These are phyloP conservation scores for Kandelia obovata DNA, from an alignment of 345 rosid genomes.

Conservation along the genomic window DNA sequence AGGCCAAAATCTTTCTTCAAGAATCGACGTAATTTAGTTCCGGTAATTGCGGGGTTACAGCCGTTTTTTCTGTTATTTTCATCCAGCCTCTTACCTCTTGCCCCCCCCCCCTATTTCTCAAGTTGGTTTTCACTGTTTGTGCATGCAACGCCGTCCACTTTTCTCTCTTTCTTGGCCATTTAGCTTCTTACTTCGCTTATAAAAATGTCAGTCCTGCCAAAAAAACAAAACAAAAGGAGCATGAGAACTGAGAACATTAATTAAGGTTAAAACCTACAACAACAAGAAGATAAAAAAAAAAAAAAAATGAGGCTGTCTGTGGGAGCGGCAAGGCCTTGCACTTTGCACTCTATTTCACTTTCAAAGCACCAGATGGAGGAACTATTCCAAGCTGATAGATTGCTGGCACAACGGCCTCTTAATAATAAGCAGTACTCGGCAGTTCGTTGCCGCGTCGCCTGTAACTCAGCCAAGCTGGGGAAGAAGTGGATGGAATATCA, in stretches of 20 bases:
- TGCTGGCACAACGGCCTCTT: too few relatives aligned
- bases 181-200: background rate
- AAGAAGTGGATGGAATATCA: conserved; percentile 31
- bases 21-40: too few relatives aligned
- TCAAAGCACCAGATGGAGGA: too few relatives aligned
- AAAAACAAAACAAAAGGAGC: background rate
- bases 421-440: background rate
- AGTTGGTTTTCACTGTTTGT: too few relatives aligned
- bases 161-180: background rate
- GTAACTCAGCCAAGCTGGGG: conserved; percentile 3
- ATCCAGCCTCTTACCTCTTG: background rate
- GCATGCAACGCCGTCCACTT: conserved; percentile 21
- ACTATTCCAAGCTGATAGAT: too few relatives aligned
- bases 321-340: conserved; percentile 1
- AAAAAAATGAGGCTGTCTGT: conserved; percentile 11
- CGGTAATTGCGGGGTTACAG: background rate
- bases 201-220: conserved; percentile 1
- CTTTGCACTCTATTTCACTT: too few relatives aligned
- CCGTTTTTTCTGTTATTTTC: conserved; percentile 7
- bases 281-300: too few relatives aligned
- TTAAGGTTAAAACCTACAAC: too few relatives aligned
- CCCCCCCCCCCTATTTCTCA: too few relatives aligned
- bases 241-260: background rate
- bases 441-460: background rate
- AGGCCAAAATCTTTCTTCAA: background rate